phyloP scores from a whole-genome alignment of 2,329 filamentous ascomycete species.

The Cyphellophora europaea region DNA sequence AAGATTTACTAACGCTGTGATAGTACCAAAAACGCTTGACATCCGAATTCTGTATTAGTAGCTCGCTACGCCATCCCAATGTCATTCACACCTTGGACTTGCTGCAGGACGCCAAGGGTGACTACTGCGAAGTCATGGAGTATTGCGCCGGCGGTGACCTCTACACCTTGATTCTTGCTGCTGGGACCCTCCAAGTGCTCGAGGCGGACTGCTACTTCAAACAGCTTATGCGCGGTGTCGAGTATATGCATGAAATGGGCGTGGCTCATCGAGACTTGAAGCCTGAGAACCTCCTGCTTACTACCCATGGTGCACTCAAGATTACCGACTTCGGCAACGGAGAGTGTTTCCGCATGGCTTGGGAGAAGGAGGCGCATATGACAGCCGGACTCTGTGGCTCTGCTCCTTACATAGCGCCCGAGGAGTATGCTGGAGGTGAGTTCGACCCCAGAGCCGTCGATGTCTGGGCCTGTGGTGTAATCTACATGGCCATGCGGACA shows the following conservation, averaged over 20 bases:
- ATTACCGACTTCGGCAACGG: conserved; percentile 99
- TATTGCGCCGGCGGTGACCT: conserved; percentile 95
- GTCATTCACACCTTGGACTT: conserved; percentile 96
- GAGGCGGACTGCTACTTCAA: conserved; percentile 99
- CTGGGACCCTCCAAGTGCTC: conserved; percentile 79
- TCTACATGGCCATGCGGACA: conserved; percentile 99
- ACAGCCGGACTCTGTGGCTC: conserved; percentile 93
- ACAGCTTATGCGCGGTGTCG: conserved; percentile 96
- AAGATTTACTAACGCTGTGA: too few relatives aligned
- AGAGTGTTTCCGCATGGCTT: conserved; percentile 98
- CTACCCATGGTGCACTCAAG: conserved; percentile 84
- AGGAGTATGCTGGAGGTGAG: conserved; percentile 90
- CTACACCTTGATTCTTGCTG: conserved; percentile 84
- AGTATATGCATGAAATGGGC: conserved; percentile 99
- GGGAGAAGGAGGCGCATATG: conserved; percentile 98
- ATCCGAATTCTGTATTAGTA: conserved; percentile 97
- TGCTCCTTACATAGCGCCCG: conserved; percentile 92
- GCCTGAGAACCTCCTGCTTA: conserved; percentile 90
- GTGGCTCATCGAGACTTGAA: conserved; percentile 95
- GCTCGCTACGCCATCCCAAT: conserved; percentile 90
- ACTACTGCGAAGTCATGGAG: conserved; percentile 99
- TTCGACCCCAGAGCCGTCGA: conserved; percentile 98
- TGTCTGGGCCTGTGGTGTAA: conserved; percentile 96
- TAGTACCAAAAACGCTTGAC: conserved; percentile 95
- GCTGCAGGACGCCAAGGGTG: conserved; percentile 89